Evolutionary conservation across 1,139 yeast species (phyloP).

Genomic region (Citeromyces siamensis): DNA sequence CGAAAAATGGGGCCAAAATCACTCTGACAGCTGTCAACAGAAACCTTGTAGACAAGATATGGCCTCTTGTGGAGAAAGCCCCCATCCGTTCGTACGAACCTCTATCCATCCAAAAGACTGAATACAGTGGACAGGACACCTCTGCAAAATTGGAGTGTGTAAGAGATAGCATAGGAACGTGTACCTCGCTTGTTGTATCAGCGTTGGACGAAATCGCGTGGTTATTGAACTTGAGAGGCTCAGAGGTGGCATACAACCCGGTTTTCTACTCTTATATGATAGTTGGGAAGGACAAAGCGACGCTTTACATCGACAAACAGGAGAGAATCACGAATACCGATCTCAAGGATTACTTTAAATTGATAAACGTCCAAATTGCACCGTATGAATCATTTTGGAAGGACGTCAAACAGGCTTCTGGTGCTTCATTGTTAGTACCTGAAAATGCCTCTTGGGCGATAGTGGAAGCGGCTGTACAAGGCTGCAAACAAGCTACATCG

Average conservation of each 20-base stretch:
- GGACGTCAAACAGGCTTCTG: conserved; percentile 27
- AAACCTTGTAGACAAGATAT: conserved; percentile 67
- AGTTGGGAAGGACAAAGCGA: conserved; percentile 30
- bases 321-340: conserved; percentile 18
- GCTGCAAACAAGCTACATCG: conserved; percentile 38
- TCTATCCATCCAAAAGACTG: conserved; percentile 29
- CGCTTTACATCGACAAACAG: conserved; percentile 44
- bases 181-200: conserved; percentile 36
- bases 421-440: conserved; percentile 39
- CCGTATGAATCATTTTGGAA: conserved; percentile 48
- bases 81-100: conserved; percentile 34
- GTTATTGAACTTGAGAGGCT: conserved; percentile 81
- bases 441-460: conserved; percentile 75
- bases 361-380: conserved; percentile 31
- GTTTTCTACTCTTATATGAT: conserved; percentile 78
- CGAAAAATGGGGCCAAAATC: conserved; percentile 29
- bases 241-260: conserved; percentile 80
- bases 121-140: conserved; percentile 27
- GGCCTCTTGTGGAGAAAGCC: conserved; percentile 40
- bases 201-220: conserved; percentile 91
- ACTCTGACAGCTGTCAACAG: conserved; percentile 50
- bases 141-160: conserved; percentile 32
- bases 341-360: conserved; percentile 22
- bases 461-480: conserved; percentile 29
- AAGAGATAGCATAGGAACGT: conserved; percentile 25